Conservation (phyloP, 805 yeast genomes). For the Saturnispora zaruensis region DNA sequence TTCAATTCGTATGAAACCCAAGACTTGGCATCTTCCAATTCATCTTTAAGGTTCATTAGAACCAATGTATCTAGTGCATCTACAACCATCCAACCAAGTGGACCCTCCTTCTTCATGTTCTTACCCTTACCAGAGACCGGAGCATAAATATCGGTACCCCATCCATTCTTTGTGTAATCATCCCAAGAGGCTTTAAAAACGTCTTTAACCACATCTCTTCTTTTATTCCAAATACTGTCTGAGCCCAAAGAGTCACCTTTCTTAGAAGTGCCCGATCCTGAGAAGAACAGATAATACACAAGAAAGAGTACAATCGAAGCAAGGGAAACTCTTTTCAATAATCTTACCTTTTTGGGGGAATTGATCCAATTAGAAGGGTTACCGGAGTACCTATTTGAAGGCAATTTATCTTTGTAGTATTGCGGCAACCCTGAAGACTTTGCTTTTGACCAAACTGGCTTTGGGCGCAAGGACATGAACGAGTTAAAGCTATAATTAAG, state of each 20-base stretch:
- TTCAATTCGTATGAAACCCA: constrained; percentile 69
- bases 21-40: constrained; percentile 50
- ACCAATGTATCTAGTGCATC: constrained; percentile 78
- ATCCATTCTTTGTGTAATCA: constrained; percentile 64
- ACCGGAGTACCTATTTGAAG: constrained; percentile 10
- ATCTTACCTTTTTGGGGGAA: constrained; percentile 21
- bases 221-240: constrained; percentile 33
- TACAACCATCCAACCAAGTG: constrained; percentile 90
- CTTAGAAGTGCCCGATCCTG: background rate
- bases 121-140: constrained; percentile 57
- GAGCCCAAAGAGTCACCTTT: background rate
- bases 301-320: constrained; percentile 34
- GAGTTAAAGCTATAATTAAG: background rate
- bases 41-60: constrained; percentile 63
- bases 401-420: constrained; percentile 42
- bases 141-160: constrained; percentile 75
- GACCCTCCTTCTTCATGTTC: constrained; percentile 64
- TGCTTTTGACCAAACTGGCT: constrained; percentile 9
- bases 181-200: constrained; percentile 72
- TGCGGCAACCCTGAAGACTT: constrained; percentile 30
- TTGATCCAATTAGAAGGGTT: constrained; percentile 6
- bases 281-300: constrained; percentile 22
- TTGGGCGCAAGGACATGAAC: constrained; percentile 13
- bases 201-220: constrained; percentile 50
- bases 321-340: constrained; percentile 38